Evolutionary conservation across 148 eudicot species (phyloP).

Genomic region (Rhododendron simsii): DNA sequence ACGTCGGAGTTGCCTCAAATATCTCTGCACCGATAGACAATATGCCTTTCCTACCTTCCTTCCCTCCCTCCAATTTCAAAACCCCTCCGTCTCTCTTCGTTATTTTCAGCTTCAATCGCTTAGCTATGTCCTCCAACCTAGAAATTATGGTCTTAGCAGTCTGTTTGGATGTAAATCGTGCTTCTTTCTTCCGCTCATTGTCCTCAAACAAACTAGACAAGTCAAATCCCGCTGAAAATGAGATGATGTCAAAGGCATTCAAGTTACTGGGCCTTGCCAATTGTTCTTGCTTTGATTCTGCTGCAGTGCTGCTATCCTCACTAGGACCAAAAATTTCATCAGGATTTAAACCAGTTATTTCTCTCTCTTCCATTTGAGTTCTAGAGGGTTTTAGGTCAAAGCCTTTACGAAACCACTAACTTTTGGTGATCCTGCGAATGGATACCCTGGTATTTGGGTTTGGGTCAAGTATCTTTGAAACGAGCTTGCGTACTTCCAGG

Average conservation of each 20-base stretch:
- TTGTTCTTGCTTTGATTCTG: slow-evolving; percentile 1
- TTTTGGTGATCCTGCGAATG: slow-evolving; percentile 15
- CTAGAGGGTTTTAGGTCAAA: background rate
- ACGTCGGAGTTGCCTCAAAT: slow-evolving; percentile 22
- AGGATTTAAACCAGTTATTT: background rate
- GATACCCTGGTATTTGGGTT: slow-evolving; percentile 21
- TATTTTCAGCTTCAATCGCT: slow-evolving; percentile 15
- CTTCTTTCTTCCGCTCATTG: slow-evolving; percentile 13
- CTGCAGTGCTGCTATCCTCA: slow-evolving; percentile 1
- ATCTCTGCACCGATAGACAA: slow-evolving; percentile 21
- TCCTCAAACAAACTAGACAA: slow-evolving; percentile 19
- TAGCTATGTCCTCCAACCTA: slow-evolving; percentile 26
- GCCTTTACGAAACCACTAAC: slow-evolving; percentile 23
- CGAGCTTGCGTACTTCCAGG: slow-evolving; percentile 6
- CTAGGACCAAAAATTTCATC: slow-evolving; percentile 18
- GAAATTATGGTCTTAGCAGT: slow-evolving; percentile 15
- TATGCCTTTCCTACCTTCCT: slow-evolving; percentile 16
- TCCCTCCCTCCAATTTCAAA: slow-evolving; percentile 14
- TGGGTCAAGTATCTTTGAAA: slow-evolving; percentile 24
- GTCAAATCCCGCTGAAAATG: slow-evolving; percentile 19
- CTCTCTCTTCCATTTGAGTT: slow-evolving; percentile 7
- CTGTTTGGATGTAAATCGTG: slow-evolving; percentile 13
- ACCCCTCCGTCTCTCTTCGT: slow-evolving; percentile 18
- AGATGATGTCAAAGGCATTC: slow-evolving; percentile 26
- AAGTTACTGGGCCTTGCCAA: background rate